Base-by-base conservation (phyloP, 495 filamentous ascomycete genomes). In the Neurospora intermedia region DNA sequence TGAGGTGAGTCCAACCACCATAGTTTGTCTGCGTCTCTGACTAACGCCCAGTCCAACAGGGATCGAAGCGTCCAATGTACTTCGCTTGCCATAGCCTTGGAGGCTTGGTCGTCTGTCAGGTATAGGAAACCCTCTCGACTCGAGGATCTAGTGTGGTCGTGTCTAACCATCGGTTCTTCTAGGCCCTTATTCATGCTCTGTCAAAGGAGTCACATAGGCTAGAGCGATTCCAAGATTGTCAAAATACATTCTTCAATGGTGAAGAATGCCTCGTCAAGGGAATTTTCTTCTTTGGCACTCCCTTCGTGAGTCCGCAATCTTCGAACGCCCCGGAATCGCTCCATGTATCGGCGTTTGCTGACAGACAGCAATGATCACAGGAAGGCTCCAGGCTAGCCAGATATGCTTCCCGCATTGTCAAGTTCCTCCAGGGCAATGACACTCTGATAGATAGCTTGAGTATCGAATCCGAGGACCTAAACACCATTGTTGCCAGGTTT, bases 41-140 rank as follows among this genome's bases (percentile, higher is more conserved):
- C 54, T 69, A 38, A 40, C 71, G 38, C 27, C 8, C 43, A 27
- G 16, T 39, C 13, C n/a, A 3, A 39, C 66, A 73, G 74, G 72
- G 69, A n/a, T 70, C 48, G 15, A 42, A 69, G 18, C 72, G 74
- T 9, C 74, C 74, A 27, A 71, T 76, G 54, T 76, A 74, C 72
- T 76, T 76, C 66, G 74, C 72, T 27, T 73, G 72, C 46, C 74
- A 75, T 27, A 75, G 74, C 69, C 70, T 75, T 40, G 74, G 74
- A 18, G 74, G 74, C 8, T 41, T 75, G 20, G 43, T 75, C 15
- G 71, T 73, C 7, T 75, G 74, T 23, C 72, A 75, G 69, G 74
- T 75, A 69, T 38, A 43, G 66, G 11, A 39, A 16, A 1, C 54
- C 7, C 27, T 38, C 15, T 38, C 15, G 27, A 66, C 54, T 38